Evolutionary conservation across 1,284 basidiomycete species (phyloP).

Genomic region (Anthracocystis walkeri): DNA sequence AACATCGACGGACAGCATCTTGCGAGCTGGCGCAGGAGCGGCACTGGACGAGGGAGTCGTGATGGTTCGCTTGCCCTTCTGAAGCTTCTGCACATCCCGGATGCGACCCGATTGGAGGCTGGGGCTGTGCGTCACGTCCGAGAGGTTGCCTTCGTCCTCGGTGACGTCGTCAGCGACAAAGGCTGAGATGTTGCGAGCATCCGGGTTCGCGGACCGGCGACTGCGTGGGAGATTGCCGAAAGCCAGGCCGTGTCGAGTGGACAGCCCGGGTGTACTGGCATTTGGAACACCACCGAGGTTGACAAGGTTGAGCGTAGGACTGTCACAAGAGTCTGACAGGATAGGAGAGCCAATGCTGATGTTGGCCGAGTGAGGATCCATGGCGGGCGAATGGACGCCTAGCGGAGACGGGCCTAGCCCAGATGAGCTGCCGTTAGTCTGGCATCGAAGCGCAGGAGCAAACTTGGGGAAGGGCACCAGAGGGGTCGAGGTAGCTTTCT

Average conservation of each 20-base stretch:
- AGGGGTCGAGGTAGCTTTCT: constrained; percentile 49
- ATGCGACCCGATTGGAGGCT: constrained; percentile 44
- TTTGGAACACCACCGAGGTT: constrained; percentile 31
- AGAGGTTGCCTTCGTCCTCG: constrained; percentile 41
- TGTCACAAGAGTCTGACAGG: constrained; percentile 51
- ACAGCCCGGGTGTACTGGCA: constrained; percentile 34
- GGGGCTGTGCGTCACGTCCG: constrained; percentile 40
- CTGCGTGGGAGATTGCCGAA: constrained; percentile 35
- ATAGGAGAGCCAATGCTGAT: constrained; percentile 42
- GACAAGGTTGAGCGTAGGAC: constrained; percentile 51
- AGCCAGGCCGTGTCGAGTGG: constrained; percentile 22
- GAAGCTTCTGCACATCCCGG: constrained; percentile 37
- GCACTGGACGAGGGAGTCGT: constrained; percentile 20
- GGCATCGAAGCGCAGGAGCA: constrained; percentile 28
- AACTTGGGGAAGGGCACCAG: constrained; percentile 49
- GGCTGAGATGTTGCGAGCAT: constrained; percentile 11
- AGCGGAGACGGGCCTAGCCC: constrained; percentile 41
- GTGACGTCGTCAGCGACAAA: constrained; percentile 24
- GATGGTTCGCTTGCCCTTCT: constrained; percentile 44
- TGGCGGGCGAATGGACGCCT: constrained; percentile 27
- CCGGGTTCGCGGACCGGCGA: constrained; percentile 22
- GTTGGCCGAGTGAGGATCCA: constrained; percentile 15
- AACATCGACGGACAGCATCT: constrained; percentile 45
- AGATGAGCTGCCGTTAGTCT: constrained; percentile 12
- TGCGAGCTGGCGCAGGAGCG: constrained; percentile 30